Base-by-base conservation (phyloP, 768 basidiomycete genomes). In the Xanthoconium purpureum region DNA sequence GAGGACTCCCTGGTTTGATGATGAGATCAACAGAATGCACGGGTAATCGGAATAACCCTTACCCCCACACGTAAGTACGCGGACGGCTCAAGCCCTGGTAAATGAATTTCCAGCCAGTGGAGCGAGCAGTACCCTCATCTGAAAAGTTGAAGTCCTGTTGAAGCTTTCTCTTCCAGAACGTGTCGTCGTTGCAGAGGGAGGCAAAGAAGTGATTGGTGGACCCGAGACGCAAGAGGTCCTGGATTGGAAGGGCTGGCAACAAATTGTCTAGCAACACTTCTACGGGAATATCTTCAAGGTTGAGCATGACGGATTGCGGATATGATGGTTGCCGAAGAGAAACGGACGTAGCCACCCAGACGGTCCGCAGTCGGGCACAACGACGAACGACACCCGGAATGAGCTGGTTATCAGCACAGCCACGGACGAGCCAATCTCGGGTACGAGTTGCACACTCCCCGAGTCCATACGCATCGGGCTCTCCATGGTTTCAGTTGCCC, bases 191-290 rank as follows among this genome's bases (percentile, higher is more conserved):
- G 65, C 80, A 82, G 28, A 88, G 63, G 13, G 70, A 59, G 45
- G 82, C 78, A 65, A 92, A 89, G 67, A 80, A 79, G 61, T 79
- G 85, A 72, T 79, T 86, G 1, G 88, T 87, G n/a, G 71, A 72
- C 5, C 78, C 78, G 9, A 96, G 77, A 42, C 73, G 72, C 4
- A 85, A 71, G 20, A 94, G 72, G 67, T 87, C 85, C 13, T 66
- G 61, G 30, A 84, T 68, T 11, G 79, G 71, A 30, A 92, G 72
- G 10, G 70, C 63, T 20, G 86, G 84, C 7, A 91, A 73, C 5
- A 95, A 57, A 59, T 88, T 80, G 68, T 94, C 91, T 24, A 91
- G 71, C 32, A 93, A 68, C n/a, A 93, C 74, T 69, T 95, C 92
- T 28, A 87, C 67, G 3, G 93, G 92, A 15, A 94, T 63, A 52